Conservation (phyloP, 1,284 basidiomycete genomes). For the Bothia castanella region DNA sequence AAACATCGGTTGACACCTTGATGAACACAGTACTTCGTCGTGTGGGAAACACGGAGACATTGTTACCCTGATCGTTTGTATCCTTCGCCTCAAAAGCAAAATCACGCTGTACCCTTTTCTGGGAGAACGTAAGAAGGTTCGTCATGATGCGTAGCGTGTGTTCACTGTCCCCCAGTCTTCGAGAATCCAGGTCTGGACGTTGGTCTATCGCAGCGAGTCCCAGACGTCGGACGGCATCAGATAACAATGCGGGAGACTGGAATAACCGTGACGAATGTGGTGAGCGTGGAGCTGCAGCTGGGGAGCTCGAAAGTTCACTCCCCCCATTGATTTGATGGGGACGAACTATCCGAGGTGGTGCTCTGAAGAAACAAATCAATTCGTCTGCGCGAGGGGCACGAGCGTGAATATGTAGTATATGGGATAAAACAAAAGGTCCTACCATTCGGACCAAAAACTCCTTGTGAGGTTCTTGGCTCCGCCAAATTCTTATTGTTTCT, state of each 20-base stretch:
- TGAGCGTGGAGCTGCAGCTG: constrained; percentile 36
- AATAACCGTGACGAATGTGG: constrained; percentile 42
- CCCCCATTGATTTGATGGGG: constrained; percentile 39
- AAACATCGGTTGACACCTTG: constrained; percentile 52
- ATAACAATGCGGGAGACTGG: constrained; percentile 61
- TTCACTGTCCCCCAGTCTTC: constrained; percentile 44
- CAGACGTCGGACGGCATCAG: constrained; percentile 65
- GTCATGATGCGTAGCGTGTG: constrained; percentile 70
- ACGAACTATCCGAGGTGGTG: constrained; percentile 64
- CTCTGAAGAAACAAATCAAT: constrained; percentile 82
- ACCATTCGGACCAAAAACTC: constrained; percentile 86
- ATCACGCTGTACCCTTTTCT: constrained; percentile 39
- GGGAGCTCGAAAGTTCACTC: constrained; percentile 48
- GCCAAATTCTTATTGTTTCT: constrained; percentile 71
- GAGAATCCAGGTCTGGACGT: constrained; percentile 36
- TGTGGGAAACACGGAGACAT: constrained; percentile 43
- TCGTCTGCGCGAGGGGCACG: constrained; percentile 50
- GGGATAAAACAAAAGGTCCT: constrained; percentile 8
- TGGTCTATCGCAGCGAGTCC: constrained; percentile 55
- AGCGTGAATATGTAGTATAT: background rate
- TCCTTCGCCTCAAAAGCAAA: constrained; percentile 33
- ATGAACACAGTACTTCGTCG: constrained; percentile 66
- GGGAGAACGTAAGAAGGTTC: constrained; percentile 62
- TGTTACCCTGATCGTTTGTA: constrained; percentile 20
- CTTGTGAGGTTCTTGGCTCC: constrained; percentile 77